Base-by-base conservation (phyloP, 805 yeast genomes). In the Ogataea corticis region DNA sequence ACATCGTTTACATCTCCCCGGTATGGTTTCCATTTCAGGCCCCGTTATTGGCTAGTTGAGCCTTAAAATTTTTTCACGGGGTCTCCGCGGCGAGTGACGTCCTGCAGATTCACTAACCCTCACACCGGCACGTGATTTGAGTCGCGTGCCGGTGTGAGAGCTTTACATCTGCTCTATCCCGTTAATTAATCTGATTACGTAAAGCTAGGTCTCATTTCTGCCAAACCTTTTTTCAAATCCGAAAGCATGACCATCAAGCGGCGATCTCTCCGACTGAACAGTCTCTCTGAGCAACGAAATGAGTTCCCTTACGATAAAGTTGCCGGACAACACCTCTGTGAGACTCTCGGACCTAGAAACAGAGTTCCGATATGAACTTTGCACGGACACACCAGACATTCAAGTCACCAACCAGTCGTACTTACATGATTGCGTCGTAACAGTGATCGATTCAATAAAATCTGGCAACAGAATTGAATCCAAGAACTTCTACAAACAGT, bases 361-460 rank as follows among this genome's bases (percentile, higher is more conserved):
- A 29, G 35, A 10, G 30, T 41, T 9, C 48, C 48, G n/a, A 16
- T 28, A 28, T 11, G 31, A 28, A n/a, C 31, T 4, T 19, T 14
- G 19, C 16, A 14, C 39, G 34, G 31, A 13, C 13, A 13, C 33
- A 29, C 18, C 9, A 29, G 16, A 38, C 16, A 10, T 33, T 45
- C 5, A 38, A 7, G 31, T 14, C 16, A 12, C 19, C 3, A 36
- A 28, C 11, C 31, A n/a, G 7, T 11, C 13, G 6, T 28, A 13
- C 13, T n/a, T 38, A 10, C 13, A 28, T 2, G 13, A 28, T 13
- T 19, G 25, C 7, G 16, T 14, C 4, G 34, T 49, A 16, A 41
- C 45, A 10, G 60, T 79, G 1, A 55, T 79, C n/a, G 83, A 79
- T 49, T 79, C 83, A 1, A 51, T 72, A 4, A 63, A 62, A 16